Evolutionary conservation across 257 asterid genomes (phyloP), one percentile per base, ranked within the genome.

Genomic region (Schizonepeta tenuifolia): DNA sequence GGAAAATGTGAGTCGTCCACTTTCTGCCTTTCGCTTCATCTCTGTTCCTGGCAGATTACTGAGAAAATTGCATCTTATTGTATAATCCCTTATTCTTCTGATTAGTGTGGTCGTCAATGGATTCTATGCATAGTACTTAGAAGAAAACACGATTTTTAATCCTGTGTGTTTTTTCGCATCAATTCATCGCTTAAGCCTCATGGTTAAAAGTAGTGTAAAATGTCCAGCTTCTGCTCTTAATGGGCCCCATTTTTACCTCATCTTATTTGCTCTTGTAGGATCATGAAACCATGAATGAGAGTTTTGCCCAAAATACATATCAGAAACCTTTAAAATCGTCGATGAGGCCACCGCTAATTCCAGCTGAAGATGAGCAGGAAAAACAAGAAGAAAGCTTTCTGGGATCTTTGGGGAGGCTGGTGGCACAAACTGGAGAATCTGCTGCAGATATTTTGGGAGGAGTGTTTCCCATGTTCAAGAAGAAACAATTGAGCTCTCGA

Each of bases 341-440:
- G 0, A 65, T 75, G 58, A 79, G 91, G 73, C 90, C 87, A 6
- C 94, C 96, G 11, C 76, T 92, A 40, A 88, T 95, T 71, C 96
- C 96, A 24, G 78, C 67, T 0, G 96, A 90, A 64, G 89, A 82
- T 21, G 96, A 89, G 21, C 92, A 78, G 54, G 97, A 92, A 73
- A 95, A 88, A 50, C 97, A 80, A 80, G 99, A 89, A 49, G 93
- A 88, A 63, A 79, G 86, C 75, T 81, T 91, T 75, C 51, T 87
- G 3, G 95, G 87, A 51, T 91, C 99, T 17, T 44, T 88, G 20
- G 87, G 83, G 51, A 80, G 82, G 65, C 78, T 91, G 22, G 76
- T 86, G 26, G 83, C 83, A 12, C 97, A 85, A 68, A 72, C 96
- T 3, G 89, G 96, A 75, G 86, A 86, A 70, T 88, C 92, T 28